Conservation (phyloP, 2,329 filamentous ascomycete genomes). For the Stylonectria norvegica region DNA sequence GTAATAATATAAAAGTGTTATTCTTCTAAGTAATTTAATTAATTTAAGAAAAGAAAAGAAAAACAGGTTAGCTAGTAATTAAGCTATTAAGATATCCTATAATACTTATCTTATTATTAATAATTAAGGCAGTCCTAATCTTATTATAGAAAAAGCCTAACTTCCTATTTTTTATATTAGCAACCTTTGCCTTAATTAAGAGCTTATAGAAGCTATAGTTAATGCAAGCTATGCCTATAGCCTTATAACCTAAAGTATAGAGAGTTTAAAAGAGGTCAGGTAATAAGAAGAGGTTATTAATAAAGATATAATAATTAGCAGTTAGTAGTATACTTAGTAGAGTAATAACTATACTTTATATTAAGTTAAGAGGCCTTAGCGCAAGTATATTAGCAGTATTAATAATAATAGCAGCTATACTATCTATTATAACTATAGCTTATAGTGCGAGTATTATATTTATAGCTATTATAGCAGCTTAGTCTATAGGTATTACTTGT, state of each 20-base stretch:
- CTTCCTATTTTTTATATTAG: slow-evolving; percentile 1
- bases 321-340: slow-evolving; percentile 1
- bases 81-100: too few relatives aligned
- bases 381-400: background rate
- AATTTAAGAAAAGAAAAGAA: background rate
- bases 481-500: too few relatives aligned
- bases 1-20: slow-evolving; percentile 1
- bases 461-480: too few relatives aligned
- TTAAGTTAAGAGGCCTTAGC: slow-evolving; percentile 1
- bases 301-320: slow-evolving; percentile 3
- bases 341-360: slow-evolving; percentile 2
- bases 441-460: too few relatives aligned
- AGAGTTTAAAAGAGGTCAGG: slow-evolving; percentile 8
- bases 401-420: background rate
- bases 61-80: background rate
- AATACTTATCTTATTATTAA: slow-evolving; percentile 3
- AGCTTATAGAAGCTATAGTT: slow-evolving; percentile 11
- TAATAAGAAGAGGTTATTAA: slow-evolving; percentile 4
- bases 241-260: background rate
- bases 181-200: slow-evolving; percentile 3
- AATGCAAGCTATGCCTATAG: slow-evolving; percentile 11
- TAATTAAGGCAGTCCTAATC: background rate
- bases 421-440: background rate
- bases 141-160: slow-evolving; percentile 1
- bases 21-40: background rate